Evolutionary conservation across 1,284 basidiomycete genomes (phyloP).

Genomic region (Rugiboletus extremiorientalis): DNA sequence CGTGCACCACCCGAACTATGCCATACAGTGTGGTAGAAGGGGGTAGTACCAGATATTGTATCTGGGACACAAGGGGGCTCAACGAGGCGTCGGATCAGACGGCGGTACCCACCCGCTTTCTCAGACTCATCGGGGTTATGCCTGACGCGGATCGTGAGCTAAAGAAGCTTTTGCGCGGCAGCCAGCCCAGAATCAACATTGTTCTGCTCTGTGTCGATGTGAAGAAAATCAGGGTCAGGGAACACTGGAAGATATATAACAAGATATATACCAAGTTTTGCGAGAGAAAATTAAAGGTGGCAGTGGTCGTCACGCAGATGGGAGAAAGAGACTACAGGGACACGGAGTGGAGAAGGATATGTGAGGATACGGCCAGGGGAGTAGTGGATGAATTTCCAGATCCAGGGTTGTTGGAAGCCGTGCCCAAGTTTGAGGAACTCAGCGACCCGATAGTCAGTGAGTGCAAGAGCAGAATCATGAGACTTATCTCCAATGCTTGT

Average conservation of each 20-base stretch:
- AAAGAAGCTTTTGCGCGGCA: slow-evolving; percentile 15
- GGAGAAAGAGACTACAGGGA: slow-evolving; percentile 3
- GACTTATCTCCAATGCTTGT: slow-evolving; percentile 19
- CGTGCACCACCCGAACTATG: slow-evolving; percentile 17
- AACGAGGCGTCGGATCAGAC: slow-evolving; percentile 17
- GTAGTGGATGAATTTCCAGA: slow-evolving; percentile 15
- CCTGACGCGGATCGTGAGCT: slow-evolving; percentile 21
- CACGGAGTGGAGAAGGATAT: slow-evolving; percentile 20
- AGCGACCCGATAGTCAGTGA: slow-evolving; percentile 15
- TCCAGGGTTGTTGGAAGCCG: slow-evolving; percentile 15
- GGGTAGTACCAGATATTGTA: slow-evolving; percentile 7
- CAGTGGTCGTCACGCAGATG: slow-evolving; percentile 36
- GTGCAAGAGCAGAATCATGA: slow-evolving; percentile 22
- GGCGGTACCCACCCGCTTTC: neutral
- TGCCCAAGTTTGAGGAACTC: slow-evolving; percentile 15
- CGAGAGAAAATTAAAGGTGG: slow-evolving; percentile 13
- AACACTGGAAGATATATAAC: slow-evolving; percentile 24
- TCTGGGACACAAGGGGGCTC: slow-evolving; percentile 31
- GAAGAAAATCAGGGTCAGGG: slow-evolving; percentile 15
- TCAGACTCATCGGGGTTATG: slow-evolving; percentile 2
- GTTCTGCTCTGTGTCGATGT: slow-evolving; percentile 25
- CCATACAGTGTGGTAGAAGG: slow-evolving; percentile 14
- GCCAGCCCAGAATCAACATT: slow-evolving; percentile 14
- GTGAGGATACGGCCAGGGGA: slow-evolving; percentile 5
- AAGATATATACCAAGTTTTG: slow-evolving; percentile 21